Evolutionary conservation across 2,329 filamentous ascomycete species (phyloP), one percentile per base, ranked within the genome.

Genomic region (Ophiosphaerella korrae): DNA sequence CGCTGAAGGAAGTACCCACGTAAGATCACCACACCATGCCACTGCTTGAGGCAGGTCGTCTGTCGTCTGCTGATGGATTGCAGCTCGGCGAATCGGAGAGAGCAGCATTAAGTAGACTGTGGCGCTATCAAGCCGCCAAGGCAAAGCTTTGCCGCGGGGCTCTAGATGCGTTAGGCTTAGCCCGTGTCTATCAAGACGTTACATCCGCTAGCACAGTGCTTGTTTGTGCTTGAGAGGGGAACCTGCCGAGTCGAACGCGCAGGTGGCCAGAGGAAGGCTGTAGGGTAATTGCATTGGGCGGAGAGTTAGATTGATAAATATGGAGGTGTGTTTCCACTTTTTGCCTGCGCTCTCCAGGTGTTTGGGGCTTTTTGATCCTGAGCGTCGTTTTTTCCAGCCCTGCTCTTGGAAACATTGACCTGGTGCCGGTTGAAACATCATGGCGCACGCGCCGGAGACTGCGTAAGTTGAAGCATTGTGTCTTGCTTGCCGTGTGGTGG

Each of bases 131-230:
- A 68, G 61, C 53, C 46, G 63, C 64, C 62, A 66, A 66, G 62
- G 40, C 46, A 62, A 67, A 48, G 58, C 62, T 64, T 65, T 52
- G 57, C 39, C 23, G 44, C 61, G 62, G 58, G 54, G 16, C 24
- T 55, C 39, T 45, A 43, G 24, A 16, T 44, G 13, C 2, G 53
- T 58, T 3, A 14, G 53, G 58, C 44, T 62, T 57, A 50, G 45
- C 12, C 35, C 7, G 29, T 31, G 39, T 43, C 52, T 60, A 65
- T 64, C 61, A 65, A 63, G 53, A 66, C 56, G 66, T 69, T 68
- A 68, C 64, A 69, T 69, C 62, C 64, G 53, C 36, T 59, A 41
- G 58, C 54, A 38, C 45, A 50, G 52, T 62, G 63, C 63, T 66
- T 65, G 58, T 58, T 48, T 44, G 42, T 62, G 55, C 53, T 67